Conservation (phyloP, 139 green algal species). For the Chlamydomonas sphaeroides region DNA sequence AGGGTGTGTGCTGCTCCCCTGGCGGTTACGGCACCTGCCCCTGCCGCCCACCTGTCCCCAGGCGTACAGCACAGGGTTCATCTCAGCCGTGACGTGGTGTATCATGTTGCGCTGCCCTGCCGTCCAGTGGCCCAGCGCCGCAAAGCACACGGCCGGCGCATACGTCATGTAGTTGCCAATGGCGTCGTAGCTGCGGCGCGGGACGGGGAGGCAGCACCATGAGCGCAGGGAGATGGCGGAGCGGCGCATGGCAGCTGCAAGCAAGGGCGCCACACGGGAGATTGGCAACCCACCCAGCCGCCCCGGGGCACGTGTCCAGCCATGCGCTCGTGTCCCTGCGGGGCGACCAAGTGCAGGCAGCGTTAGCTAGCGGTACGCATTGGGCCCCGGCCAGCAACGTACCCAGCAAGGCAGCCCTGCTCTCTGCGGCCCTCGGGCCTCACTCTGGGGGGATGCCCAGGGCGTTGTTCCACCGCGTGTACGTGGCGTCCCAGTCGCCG, state of each 20-base stretch:
- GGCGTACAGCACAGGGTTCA: background rate
- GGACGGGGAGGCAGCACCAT: too few relatives aligned
- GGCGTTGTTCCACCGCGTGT: background rate
- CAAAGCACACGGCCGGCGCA: background rate
- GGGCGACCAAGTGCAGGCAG: too few relatives aligned
- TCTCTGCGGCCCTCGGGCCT: too few relatives aligned
- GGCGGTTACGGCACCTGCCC: too few relatives aligned
- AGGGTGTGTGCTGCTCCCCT: too few relatives aligned
- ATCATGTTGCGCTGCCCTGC: background rate
- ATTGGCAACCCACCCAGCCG: too few relatives aligned
- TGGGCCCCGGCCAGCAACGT: too few relatives aligned
- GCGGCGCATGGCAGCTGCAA: too few relatives aligned
- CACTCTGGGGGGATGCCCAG: conserved; percentile 6
- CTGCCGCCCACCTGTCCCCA: background rate
- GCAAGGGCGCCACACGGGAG: too few relatives aligned
- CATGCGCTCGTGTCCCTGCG: conserved; percentile 19
- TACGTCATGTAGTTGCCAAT: conserved; percentile 39
- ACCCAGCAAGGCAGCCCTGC: too few relatives aligned
- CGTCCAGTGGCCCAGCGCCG: conserved; percentile 5
- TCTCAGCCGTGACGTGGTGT: background rate
- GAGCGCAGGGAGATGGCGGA: too few relatives aligned
- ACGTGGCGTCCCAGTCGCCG: conserved; percentile 2
- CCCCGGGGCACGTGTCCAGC: background rate
- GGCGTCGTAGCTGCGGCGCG: conserved; percentile 31
- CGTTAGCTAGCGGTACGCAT: too few relatives aligned